A percentile compares a stretch with the other conserved stretches of the same genome.
Evolutionary conservation across 306 rosid species (phyloP).

Genomic region (Mimosa pudica): DNA sequence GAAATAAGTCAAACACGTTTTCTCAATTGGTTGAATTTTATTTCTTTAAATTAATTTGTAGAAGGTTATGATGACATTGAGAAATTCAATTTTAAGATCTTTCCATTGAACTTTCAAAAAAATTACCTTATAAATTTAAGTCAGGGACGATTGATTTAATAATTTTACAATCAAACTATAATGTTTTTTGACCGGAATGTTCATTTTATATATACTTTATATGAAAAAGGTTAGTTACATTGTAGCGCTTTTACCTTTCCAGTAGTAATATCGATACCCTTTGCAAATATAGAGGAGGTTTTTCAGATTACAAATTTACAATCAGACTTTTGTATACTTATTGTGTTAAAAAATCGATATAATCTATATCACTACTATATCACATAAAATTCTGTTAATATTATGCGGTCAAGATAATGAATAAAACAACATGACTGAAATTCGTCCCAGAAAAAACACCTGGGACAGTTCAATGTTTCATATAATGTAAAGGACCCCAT

Average conservation of each 20-base stretch:
- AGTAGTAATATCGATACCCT: not conserved
- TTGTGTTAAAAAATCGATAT: not conserved
- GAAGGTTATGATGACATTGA: not conserved
- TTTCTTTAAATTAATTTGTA: not conserved
- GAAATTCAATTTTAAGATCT: not conserved
- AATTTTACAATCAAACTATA: not conserved
- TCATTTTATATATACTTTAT: not conserved
- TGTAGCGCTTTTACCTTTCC: not conserved
- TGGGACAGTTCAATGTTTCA: no score
- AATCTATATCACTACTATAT: not conserved
- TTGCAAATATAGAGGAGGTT: not conserved
- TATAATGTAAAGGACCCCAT: no score
- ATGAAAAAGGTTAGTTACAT: not conserved
- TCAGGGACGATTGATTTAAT: not conserved
- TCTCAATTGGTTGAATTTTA: no score
- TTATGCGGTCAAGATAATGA: not conserved
- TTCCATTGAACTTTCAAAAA: not conserved
- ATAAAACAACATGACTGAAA: not conserved
- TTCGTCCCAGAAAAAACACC: no score
- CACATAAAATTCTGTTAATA: not conserved
- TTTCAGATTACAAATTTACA: not conserved
- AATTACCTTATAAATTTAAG: not conserved
- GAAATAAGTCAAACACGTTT: no score
- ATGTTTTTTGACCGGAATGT: not conserved
- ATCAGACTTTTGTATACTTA: no score